Evolutionary conservation across 202 grass and related monocot genomes (phyloP).

Genomic region (Schoenoplectus tabernaemontani): DNA sequence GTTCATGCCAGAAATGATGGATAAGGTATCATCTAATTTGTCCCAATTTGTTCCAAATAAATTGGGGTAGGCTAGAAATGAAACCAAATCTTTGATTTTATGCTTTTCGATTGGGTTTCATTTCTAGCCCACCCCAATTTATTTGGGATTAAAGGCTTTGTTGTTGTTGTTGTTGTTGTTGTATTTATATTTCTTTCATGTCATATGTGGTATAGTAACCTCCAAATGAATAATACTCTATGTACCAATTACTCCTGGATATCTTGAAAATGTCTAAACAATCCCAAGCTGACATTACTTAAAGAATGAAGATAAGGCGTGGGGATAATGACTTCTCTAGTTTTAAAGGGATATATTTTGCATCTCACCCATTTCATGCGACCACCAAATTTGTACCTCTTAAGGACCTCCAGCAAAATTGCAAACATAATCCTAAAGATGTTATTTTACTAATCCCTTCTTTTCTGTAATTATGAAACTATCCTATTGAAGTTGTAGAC

Average conservation of each 20-base stretch:
- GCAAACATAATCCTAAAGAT: background rate
- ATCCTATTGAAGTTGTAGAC: background rate
- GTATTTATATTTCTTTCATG: constrained; percentile 9
- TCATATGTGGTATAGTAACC: background rate
- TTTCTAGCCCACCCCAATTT: no score
- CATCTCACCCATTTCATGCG: background rate
- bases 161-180: no score
- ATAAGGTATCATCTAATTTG: constrained; percentile 33
- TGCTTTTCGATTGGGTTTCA: no score
- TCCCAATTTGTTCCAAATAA: background rate
- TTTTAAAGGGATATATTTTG: background rate
- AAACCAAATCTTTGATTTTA: no score
- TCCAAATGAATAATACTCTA: background rate
- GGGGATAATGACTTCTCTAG: background rate
- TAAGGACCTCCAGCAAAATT: background rate
- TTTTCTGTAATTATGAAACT: background rate
- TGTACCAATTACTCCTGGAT: background rate
- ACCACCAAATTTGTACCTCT: background rate
- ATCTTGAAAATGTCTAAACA: background rate
- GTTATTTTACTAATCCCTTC: background rate
- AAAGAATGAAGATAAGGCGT: background rate
- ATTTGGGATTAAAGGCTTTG: no score
- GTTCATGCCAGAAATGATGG: constrained; percentile 77
- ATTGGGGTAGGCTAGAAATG: no score
- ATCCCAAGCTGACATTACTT: background rate